A percentile compares a stretch with the other conserved stretches of the same genome.
These are phyloP conservation scores for Magnaporthiopsis rhizophila DNA, from an alignment of 2,329 filamentous ascomycete species.

Conservation along the genomic window DNA sequence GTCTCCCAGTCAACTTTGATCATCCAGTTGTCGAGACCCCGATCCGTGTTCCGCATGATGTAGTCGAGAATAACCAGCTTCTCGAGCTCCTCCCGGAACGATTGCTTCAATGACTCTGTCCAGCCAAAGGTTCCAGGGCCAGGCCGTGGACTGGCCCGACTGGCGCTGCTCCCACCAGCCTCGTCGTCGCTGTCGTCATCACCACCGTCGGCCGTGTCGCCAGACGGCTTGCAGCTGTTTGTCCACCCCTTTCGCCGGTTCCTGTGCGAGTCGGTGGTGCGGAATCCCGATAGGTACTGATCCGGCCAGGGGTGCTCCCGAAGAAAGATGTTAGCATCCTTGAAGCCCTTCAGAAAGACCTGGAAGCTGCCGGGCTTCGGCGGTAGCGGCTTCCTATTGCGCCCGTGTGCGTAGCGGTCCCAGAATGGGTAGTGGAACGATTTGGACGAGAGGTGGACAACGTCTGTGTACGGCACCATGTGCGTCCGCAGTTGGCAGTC, in stretches of 20 bases:
- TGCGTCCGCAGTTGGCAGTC: conserved; percentile 85
- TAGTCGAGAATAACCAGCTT: conserved; percentile 97
- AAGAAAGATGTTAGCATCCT: conserved; percentile 92
- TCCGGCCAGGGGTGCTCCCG: conserved; percentile 97
- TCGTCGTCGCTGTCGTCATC: conserved; percentile 57
- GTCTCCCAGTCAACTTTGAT: conserved; percentile 86
- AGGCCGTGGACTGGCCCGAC: conserved; percentile 24
- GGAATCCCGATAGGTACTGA: conserved; percentile 65
- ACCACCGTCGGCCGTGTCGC: conserved; percentile 39
- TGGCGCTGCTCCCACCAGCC: conserved; percentile 1
- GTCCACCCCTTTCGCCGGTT: conserved; percentile 66
- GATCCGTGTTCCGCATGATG: conserved; percentile 97
- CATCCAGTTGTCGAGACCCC: conserved; percentile 99
- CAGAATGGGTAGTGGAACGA: conserved; percentile 98
- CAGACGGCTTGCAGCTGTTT: conserved; percentile 66
- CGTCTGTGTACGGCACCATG: conserved; percentile 92
- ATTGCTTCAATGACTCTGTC: conserved; percentile 82
- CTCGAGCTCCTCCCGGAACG: conserved; percentile 90
- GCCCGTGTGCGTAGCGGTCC: conserved; percentile 81
- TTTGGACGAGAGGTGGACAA: conserved; percentile 89
- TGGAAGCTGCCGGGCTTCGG: conserved; percentile 94
- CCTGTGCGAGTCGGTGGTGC: conserved; percentile 57
- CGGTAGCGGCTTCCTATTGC: conserved; percentile 79
- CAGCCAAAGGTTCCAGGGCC: conserved; percentile 62
- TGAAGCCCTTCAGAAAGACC: conserved; percentile 93